Conservation (phyloP, 441 rosid species). For the Hura crepitans region DNA sequence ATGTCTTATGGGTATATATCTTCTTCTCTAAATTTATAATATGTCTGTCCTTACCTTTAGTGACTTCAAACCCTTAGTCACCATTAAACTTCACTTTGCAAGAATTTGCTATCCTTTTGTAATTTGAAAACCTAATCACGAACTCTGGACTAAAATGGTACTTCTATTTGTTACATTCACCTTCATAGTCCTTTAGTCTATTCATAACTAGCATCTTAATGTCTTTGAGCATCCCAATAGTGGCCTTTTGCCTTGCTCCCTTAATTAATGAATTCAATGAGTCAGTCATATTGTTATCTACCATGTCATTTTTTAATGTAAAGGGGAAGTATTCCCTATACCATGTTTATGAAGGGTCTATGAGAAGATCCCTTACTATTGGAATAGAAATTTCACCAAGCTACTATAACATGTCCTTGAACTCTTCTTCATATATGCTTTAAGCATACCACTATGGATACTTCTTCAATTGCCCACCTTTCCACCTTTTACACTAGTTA, state of each 20-base stretch:
- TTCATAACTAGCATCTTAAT: background rate
- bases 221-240: background rate
- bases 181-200: background rate
- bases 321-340: background rate
- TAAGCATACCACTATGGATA: too few species aligned
- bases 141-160: too few species aligned
- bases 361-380: background rate
- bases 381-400: too few species aligned
- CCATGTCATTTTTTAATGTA: background rate
- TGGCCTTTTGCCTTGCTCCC: background rate
- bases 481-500: too few species aligned
- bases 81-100: too few species aligned
- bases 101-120: too few species aligned
- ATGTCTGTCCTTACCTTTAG: background rate
- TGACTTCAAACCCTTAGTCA: background rate
- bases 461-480: too few species aligned
- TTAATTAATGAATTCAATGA: background rate
- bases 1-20: background rate
- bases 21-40: fast-evolving
- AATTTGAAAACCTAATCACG: too few species aligned
- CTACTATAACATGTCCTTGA: too few species aligned
- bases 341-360: background rate
- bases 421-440: too few species aligned
- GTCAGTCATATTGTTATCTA: background rate
- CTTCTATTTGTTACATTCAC: too few species aligned